Base-by-base conservation (phyloP, 2,329 filamentous ascomycete species). In the Tolypocladium cylindrosporum region DNA sequence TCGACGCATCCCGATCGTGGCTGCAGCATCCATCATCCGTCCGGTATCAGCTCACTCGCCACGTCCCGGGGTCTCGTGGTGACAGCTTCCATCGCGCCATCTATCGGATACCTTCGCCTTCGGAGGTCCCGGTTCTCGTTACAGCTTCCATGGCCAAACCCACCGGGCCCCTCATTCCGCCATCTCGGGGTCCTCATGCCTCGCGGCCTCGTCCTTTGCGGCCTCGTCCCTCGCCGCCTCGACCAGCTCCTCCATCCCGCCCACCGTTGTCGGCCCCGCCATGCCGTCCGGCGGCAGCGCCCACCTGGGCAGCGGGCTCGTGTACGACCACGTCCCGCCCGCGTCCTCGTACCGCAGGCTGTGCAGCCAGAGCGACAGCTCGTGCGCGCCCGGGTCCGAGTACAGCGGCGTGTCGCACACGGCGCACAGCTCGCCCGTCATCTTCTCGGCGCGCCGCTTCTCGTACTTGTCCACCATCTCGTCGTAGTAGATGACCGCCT, bases 301-400 rank as follows among this genome's bases (percentile, higher is more conserved):
- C 94, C 94, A 99, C 24, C 77, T 77, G 1, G 94, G 94, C 69
- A 97, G 77, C 31, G 85, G 83, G 63, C 92, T 97, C 67, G 87
- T 84, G 71, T 97, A 97, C 56, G 85, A 85, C 94, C 94, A 99
- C 56, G 79, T 79, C 4, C 92, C 93, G 34, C 86, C 85, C 34
- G 86, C 83, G 70, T 93, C 92, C 64, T 93, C 87, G 71, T 99
- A 99, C 52, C 90, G 85, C 60, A 91, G 84, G 58, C 93, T 95
- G 75, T 99, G 94, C 61, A 99, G 79, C 81, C 93, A 99, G 45
- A 99, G 88, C 0, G 90, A 90, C 53, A 99, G 79, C 76, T 99
- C 94, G 67, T 97, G 92, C 48, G 80, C 75, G 1, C 92, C 92
- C 0, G 94, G 94, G 68, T 99, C 94, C 19, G 90, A 95, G 73